A percentile compares a stretch with the other conserved stretches of the same genome.
Evolutionary conservation across 2,329 filamentous ascomycete genomes (phyloP).

Genomic region (Amphichorda felina): DNA sequence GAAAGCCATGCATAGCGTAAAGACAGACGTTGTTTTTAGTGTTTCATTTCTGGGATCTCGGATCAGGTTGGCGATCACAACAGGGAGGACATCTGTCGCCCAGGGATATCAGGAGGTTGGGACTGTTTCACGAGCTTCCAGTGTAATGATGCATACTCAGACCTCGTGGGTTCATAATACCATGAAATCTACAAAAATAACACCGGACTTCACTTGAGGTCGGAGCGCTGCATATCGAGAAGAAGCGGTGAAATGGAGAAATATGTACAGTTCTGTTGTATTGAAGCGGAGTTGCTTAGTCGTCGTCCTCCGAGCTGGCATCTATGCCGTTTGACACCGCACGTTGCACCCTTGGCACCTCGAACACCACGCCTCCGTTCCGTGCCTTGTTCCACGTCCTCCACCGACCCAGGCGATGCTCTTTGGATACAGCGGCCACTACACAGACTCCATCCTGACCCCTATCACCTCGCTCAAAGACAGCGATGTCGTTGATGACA

Average conservation of each 20-base stretch:
- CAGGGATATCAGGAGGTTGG: no score
- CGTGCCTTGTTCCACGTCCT: conserved; percentile 50
- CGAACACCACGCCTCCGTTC: conserved; percentile 82
- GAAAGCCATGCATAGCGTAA: no score
- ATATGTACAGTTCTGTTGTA: neutral
- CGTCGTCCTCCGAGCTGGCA: neutral
- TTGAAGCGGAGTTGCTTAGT: neutral
- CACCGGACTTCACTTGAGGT: no score
- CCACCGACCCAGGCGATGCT: conserved; percentile 80
- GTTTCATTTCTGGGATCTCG: no score
- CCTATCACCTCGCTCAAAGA: conserved; percentile 74
- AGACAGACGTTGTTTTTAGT: no score
- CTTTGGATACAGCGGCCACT: conserved; percentile 75
- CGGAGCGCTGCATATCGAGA: no score
- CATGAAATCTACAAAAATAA: no score
- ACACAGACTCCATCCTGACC: conserved; percentile 70
- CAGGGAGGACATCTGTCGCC: no score
- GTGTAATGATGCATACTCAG: no score
- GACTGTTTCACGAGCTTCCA: no score
- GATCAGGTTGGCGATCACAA: no score
- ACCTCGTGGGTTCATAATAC: no score
- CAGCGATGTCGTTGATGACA: conserved; percentile 76
- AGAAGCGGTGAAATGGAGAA: neutral
- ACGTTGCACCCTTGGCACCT: conserved; percentile 41
- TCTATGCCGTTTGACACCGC: neutral